Percentiles rank a stretch among this genome's conserved stretches.
These are phyloP conservation scores for Botrytis galanthina DNA, from an alignment of 2,329 filamentous ascomycete species.

Conservation along the genomic window DNA sequence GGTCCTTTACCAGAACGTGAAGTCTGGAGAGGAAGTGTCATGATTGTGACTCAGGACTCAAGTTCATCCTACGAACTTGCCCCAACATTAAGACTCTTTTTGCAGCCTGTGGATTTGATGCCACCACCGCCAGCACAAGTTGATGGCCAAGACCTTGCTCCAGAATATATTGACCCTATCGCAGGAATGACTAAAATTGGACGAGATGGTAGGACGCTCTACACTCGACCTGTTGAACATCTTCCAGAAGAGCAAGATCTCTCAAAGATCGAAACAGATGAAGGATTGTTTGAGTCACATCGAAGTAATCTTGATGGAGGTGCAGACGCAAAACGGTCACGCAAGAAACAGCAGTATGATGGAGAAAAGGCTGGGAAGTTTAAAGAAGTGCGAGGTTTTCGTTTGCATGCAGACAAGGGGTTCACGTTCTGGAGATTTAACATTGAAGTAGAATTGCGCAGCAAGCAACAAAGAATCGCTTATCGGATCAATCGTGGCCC, in stretches of 20 bases:
- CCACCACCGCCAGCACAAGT: conserved; percentile 73
- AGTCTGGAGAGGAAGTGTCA: conserved; percentile 87
- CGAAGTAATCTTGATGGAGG: conserved; percentile 53
- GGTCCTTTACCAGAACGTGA: conserved; percentile 57
- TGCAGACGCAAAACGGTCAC: conserved; percentile 49
- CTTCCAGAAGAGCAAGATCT: conserved; percentile 75
- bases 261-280: conserved; percentile 74
- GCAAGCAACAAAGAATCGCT: conserved; percentile 78
- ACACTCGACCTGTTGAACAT: conserved; percentile 85
- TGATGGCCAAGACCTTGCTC: conserved; percentile 62
- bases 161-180: conserved; percentile 85
- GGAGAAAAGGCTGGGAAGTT: conserved; percentile 80
- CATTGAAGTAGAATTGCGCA: conserved; percentile 81
- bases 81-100: conserved; percentile 82
- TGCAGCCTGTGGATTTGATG: conserved; percentile 78
- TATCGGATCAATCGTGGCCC: conserved; percentile 95
- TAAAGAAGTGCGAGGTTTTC: conserved; percentile 77
- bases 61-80: conserved; percentile 78
- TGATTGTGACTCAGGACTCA: conserved; percentile 90
- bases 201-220: conserved; percentile 79
- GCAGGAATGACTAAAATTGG: conserved; percentile 84
- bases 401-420: conserved; percentile 80
- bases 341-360: conserved; percentile 57
- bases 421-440: conserved; percentile 98
- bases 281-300: conserved; percentile 75